Evolutionary conservation across 208 protist genomes (phyloP), one percentile per base, ranked within the genome.

Genomic region (Crithidia bombi): DNA sequence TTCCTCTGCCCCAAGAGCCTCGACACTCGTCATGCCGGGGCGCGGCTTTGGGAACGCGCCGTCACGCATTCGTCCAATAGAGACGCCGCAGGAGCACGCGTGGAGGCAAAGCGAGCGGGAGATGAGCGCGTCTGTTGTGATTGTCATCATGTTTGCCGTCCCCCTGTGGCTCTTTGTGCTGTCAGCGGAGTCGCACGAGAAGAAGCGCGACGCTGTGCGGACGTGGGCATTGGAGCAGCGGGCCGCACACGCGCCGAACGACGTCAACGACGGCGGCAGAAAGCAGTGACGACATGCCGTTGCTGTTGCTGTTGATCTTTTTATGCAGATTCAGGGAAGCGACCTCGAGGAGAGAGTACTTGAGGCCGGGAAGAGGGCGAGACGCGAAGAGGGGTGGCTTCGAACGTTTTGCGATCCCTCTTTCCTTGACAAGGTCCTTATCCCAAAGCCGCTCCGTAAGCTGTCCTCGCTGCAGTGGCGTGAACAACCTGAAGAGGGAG

Each of bases 111-210:
- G 70, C 26, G 81, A 86, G 65, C 72, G 81, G 2, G 85, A 90
- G 59, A 65, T 75, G 54, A 90, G 81, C 69, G 81, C 73, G 15
- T 72, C 63, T 6, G 26, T 90, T n/a, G 68, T 81, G 1, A 57
- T 87, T n/a, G 85, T 71, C 17, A 65, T 83, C 21, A 84, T 90
- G 77, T 73, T 90, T 47, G 69, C 81, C 11, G 62, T 86, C 19
- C 85, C 85, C 19, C 39, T 85, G 2, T 90, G 85, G 81, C 39
- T 90, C 30, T 73, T 83, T 51, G 76, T 82, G 49, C 66, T 89
- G 3, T 66, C 69, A 1, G 83, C 73, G 4, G 73, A 69, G n/a
- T 63, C 67, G 46, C 41, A 79, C 64, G 69, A 76, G 35, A 38
- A 59, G 21, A 78, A 83, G 54, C 44, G 83, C n/a, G 79, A 75